phyloP scores from a whole-genome alignment of 2,329 filamentous ascomycete genomes.

The Blastomyces gilchristii region DNA sequence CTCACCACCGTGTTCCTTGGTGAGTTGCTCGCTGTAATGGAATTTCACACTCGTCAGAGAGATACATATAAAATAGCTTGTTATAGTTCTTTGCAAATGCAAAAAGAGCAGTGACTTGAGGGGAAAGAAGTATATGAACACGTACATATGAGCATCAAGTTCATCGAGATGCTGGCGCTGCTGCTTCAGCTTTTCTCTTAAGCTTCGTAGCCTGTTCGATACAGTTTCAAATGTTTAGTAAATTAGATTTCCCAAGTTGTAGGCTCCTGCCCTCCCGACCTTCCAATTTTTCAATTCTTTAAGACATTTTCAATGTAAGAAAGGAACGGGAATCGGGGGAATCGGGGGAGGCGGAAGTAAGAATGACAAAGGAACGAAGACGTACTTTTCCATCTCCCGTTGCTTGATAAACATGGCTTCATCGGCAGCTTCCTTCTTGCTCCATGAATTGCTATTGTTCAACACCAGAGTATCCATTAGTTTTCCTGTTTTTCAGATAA shows the following conservation, averaged over 20 bases:
- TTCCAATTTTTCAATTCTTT: neutral
- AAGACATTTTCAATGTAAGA: neutral
- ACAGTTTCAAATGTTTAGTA: neutral
- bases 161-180: constrained; percentile 77
- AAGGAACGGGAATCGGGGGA: neutral
- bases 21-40: constrained; percentile 58
- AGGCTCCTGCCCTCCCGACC: neutral
- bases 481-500: neutral
- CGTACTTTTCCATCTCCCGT: constrained; percentile 77
- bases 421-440: constrained; percentile 75
- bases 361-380: constrained; percentile 5
- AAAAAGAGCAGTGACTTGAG: neutral
- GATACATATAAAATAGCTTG: neutral
- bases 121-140: constrained; percentile 14
- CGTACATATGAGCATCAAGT: constrained; percentile 78
- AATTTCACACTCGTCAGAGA: neutral
- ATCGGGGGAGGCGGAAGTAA: neutral
- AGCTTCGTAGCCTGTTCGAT: constrained; percentile 49
- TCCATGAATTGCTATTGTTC: constrained; percentile 71
- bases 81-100: neutral
- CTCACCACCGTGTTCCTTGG: constrained; percentile 61
- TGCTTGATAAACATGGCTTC: constrained; percentile 78
- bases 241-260: neutral
- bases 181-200: constrained; percentile 58
- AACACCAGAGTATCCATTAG: neutral